Percentiles rank a stretch among this genome's conserved stretches.
Conservation (phyloP, 768 basidiomycete species). For the Sarcomyxa edulis region DNA sequence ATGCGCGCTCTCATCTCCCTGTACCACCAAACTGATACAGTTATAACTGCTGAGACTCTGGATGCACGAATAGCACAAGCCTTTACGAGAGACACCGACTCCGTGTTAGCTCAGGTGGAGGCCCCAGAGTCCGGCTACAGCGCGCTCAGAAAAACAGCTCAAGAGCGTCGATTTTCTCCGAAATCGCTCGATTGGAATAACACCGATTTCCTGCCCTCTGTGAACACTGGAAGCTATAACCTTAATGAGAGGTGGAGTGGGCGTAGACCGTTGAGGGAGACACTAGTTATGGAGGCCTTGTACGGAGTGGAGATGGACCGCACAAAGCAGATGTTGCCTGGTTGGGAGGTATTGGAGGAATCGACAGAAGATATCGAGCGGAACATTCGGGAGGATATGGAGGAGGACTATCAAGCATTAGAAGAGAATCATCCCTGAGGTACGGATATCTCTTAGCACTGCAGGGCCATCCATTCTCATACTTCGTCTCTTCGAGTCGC, state of each 20-base stretch:
- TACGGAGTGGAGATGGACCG: constrained; percentile 40
- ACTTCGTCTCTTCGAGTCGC: no score
- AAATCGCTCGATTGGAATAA: constrained; percentile 25
- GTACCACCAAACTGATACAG: constrained; percentile 70
- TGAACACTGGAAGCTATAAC: constrained; percentile 2
- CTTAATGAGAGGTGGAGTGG: constrained; percentile 30
- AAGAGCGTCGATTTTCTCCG: constrained; percentile 30
- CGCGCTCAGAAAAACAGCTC: constrained; percentile 13
- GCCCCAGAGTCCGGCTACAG: constrained; percentile 1
- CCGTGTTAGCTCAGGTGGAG: background rate
- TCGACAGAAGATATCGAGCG: constrained; percentile 12
- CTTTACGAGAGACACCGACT: constrained; percentile 39
- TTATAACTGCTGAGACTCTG: constrained; percentile 70
- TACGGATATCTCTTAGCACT: no score
- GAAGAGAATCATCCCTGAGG: no score
- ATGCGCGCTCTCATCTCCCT: constrained; percentile 72
- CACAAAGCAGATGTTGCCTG: constrained; percentile 36
- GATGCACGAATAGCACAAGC: constrained; percentile 58
- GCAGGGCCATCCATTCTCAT: no score
- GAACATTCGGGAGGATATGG: constrained; percentile 15
- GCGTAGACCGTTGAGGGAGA: constrained; percentile 26
- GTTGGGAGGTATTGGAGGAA: constrained; percentile 44
- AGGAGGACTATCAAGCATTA: no score
- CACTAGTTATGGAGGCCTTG: constrained; percentile 43
- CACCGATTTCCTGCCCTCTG: background rate